Conservation (phyloP, 2,329 filamentous ascomycete species). For the Thermothelomyces thermophilus region DNA sequence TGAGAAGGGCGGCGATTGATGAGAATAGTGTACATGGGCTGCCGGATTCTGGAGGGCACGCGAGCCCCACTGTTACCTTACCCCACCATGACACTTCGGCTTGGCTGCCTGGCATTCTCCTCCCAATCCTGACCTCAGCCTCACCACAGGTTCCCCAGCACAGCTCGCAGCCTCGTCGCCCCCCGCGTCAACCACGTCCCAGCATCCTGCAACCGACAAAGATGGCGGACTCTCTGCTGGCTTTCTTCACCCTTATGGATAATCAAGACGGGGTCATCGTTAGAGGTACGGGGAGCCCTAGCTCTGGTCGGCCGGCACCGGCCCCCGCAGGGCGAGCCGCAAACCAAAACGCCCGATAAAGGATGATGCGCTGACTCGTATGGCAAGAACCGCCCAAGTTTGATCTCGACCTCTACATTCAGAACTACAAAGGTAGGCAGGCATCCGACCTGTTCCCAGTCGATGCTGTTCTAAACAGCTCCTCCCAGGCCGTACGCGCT, state of each 20-base stretch:
- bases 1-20: no score
- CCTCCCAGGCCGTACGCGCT: slow-evolving; percentile 64
- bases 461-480: not conserved
- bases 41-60: no score
- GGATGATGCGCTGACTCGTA: not conserved
- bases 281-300: slow-evolving; percentile 34
- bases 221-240: slow-evolving; percentile 36
- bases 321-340: not conserved
- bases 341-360: not conserved
- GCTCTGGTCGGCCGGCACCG: not conserved
- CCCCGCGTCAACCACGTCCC: not conserved
- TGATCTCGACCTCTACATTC: slow-evolving; percentile 83
- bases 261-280: slow-evolving; percentile 42
- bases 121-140: slow-evolving; percentile 1
- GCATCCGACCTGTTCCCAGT: not conserved
- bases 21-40: no score
- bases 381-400: slow-evolving; percentile 67
- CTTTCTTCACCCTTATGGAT: slow-evolving; percentile 43
- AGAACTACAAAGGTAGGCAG: slow-evolving; percentile 72
- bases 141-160: slow-evolving; percentile 4
- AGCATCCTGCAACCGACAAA: slow-evolving; percentile 11
- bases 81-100: slow-evolving; percentile 6
- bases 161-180: slow-evolving; percentile 10
- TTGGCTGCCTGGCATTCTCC: slow-evolving; percentile 5
- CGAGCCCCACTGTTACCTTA: slow-evolving; percentile 1